Percentiles rank a stretch among this genome's conserved stretches.
Evolutionary conservation across 1,284 basidiomycete genomes (phyloP).

Genomic region (Malassezia restricta): DNA sequence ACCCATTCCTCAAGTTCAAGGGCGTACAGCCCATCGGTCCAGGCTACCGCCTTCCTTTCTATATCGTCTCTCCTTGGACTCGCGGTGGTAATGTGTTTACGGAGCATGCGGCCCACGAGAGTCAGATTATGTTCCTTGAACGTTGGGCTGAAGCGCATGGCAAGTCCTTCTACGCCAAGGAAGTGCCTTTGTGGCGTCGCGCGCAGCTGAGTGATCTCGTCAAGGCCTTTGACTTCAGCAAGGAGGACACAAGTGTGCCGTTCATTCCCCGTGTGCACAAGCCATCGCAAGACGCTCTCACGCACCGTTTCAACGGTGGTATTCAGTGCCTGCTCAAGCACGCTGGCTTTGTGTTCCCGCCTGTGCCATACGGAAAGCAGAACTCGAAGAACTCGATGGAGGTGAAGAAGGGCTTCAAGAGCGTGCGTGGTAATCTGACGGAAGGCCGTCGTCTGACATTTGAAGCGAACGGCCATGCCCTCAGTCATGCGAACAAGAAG

Average conservation of each 20-base stretch:
- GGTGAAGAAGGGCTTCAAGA: conserved; percentile 21
- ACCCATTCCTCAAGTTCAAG: conserved; percentile 20
- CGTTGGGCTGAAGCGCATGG: conserved; percentile 30
- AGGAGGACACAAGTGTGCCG: conserved; percentile 14
- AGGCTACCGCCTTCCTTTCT: conserved; percentile 35
- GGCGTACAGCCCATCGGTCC: conserved; percentile 25
- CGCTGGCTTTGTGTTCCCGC: neutral
- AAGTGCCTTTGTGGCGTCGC: conserved; percentile 27
- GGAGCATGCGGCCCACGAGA: conserved; percentile 26
- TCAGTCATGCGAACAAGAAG: conserved; percentile 8
- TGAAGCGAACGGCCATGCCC: conserved; percentile 17
- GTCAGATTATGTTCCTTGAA: conserved; percentile 30
- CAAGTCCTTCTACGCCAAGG: conserved; percentile 20
- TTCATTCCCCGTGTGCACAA: conserved; percentile 10
- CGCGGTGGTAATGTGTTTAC: conserved; percentile 30
- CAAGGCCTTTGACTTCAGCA: conserved; percentile 31
- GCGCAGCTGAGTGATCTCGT: conserved; percentile 26
- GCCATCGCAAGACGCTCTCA: conserved; percentile 14
- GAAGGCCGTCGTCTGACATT: conserved; percentile 25
- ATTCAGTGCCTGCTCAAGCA: conserved; percentile 16
- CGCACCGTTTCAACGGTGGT: conserved; percentile 17
- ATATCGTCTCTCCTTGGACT: conserved; percentile 28
- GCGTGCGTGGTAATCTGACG: conserved; percentile 21
- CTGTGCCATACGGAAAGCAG: conserved; percentile 6
- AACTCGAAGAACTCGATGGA: conserved; percentile 12